These are phyloP conservation scores for Ajuga reptans DNA, from an alignment of 305 asterid genomes.

Conservation along the genomic window DNA sequence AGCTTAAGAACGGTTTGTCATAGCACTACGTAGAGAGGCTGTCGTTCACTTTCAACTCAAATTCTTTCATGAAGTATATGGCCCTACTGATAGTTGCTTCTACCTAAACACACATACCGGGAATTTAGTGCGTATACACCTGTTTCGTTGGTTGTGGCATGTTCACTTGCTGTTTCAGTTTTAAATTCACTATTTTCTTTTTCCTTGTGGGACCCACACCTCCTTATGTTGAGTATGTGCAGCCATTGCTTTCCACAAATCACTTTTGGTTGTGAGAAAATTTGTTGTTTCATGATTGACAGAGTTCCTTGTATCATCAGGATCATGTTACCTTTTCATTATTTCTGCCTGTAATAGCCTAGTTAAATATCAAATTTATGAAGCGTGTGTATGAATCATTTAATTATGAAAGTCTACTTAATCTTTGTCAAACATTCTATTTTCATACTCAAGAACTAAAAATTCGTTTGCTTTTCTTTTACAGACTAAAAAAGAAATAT, in stretches of 20 bases:
- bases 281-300: background rate
- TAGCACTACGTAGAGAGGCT: background rate
- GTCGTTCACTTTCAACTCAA: background rate
- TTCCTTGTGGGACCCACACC: background rate
- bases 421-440: background rate
- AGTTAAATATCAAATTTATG: no score
- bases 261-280: background rate
- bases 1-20: no score
- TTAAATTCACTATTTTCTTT: background rate
- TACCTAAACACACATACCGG: background rate
- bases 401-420: no score
- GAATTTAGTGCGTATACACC: background rate
- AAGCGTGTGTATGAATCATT: no score
- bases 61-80: background rate
- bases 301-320: background rate
- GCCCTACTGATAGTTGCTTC: background rate
- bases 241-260: background rate
- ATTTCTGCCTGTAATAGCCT: background rate
- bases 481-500: conserved; percentile 61
- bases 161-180: background rate
- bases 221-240: background rate
- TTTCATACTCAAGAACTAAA: background rate
- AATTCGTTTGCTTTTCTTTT: conserved; percentile 13
- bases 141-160: background rate
- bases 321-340: background rate